Evolutionary conservation across 306 rosid genomes (phyloP), one percentile per base, ranked within the genome.

Genomic region (Trifolium dubium): DNA sequence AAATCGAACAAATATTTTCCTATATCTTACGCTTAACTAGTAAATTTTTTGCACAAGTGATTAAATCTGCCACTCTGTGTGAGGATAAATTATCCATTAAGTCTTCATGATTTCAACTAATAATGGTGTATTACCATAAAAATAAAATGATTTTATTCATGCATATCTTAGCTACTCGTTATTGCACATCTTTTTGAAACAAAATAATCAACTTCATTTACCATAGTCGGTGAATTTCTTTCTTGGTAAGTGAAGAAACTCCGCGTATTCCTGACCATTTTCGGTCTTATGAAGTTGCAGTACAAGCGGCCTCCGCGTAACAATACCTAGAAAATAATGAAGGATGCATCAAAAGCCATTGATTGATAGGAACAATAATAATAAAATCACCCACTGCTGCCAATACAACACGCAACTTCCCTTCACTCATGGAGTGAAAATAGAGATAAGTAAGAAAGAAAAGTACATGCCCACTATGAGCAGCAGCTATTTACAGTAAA

Each of bases 201-300:
- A 65, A 69, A 76, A 66, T n/a, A 31, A 53, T 19, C 73, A 64
- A 47, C 13, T 60, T 62, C 14, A 77, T 73, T 50, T 82, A 92
- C 99, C 98, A 28, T 92, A 95, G 88, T 92, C 99, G 4, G 88
- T 34, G 32, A 87, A 86, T 80, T 80, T 90, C 91, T 74, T 90
- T 83, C 88, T 89, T 2, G 98, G 96, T 18, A 89, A 72, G 81
- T 95, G 99, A 80, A 95, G 99, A 86, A 95, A 95, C 85, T 95
- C 99, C 3, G 98, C 98, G 78, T 95, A 95, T 30, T 95, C 99
- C 61, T 87, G 54, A 53, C 98, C 98, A 1, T 80, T 58, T 0
- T 85, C 97, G 6, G 84, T 86, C 85, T 92, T 88, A 72, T 95
- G 99, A 79, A 95, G 99, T 81, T 95, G 99, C 86, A 95, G 81